Evolutionary conservation across 805 yeast species (phyloP).

Genomic region (Pichia occidentalis): DNA sequence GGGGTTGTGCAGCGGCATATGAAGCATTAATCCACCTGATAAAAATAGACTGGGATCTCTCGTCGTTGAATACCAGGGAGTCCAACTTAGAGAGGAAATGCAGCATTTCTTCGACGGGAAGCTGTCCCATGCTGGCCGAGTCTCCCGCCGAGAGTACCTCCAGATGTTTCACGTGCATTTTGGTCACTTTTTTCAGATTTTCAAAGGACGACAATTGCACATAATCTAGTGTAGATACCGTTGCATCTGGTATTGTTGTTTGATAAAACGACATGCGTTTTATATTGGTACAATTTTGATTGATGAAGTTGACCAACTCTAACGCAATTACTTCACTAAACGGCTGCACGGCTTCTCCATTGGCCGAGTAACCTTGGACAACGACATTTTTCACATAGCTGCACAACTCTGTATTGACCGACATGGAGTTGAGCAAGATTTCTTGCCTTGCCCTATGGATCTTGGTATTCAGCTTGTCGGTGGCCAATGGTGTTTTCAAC

Average conservation of each 20-base stretch:
- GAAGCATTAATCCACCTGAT: conserved; percentile 22
- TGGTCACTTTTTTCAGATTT: conserved; percentile 3
- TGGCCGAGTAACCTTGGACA: conserved; percentile 26
- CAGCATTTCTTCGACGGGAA: conserved; percentile 18
- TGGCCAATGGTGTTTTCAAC: conserved; percentile 28
- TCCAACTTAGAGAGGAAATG: conserved; percentile 29
- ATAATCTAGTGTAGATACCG: conserved; percentile 5
- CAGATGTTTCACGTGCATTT: background rate
- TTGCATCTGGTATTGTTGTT: background rate
- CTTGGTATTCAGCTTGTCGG: conserved; percentile 32
- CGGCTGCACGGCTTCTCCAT: conserved; percentile 9
- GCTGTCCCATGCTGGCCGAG: background rate
- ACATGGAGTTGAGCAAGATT: conserved; percentile 33
- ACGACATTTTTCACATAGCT: conserved; percentile 30
- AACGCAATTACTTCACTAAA: conserved; percentile 1
- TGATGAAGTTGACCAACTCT: conserved; percentile 8
- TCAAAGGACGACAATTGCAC: conserved; percentile 12
- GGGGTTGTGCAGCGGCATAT: conserved; percentile 2
- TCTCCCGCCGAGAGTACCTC: background rate
- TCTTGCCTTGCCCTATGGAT: conserved; percentile 35
- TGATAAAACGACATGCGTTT: conserved; percentile 4
- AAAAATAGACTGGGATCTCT: conserved; percentile 28
- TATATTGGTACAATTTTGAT: conserved; percentile 14
- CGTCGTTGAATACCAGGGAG: conserved; percentile 22
- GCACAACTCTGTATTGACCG: conserved; percentile 31